phyloP scores from a whole-genome alignment of 805 yeast species.

The Suhomyces sp. region DNA sequence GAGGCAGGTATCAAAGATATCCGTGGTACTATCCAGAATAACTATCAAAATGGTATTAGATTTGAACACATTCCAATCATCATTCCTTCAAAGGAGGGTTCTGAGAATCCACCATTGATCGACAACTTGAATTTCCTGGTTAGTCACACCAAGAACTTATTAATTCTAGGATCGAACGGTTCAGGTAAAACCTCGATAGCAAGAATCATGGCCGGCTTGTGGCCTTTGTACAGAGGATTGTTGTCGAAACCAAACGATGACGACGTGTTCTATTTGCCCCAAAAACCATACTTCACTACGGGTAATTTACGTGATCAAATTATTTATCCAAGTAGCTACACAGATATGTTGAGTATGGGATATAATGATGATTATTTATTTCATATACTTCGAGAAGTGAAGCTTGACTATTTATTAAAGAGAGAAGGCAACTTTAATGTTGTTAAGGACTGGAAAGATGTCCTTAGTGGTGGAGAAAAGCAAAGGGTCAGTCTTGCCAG shows the following conservation, averaged over 20 bases:
- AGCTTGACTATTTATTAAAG: conserved; percentile 72
- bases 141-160: conserved; percentile 59
- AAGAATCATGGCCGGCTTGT: conserved; percentile 78
- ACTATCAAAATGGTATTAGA: conserved; percentile 69
- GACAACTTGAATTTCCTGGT: conserved; percentile 60
- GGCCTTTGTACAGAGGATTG: conserved; percentile 88
- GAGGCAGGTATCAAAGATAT: conserved; percentile 48
- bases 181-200: conserved; percentile 87
- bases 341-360: conserved; percentile 73
- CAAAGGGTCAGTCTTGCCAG: conserved; percentile 89
- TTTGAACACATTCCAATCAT: conserved; percentile 80
- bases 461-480: conserved; percentile 95
- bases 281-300: conserved; percentile 75
- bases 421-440: conserved; percentile 59
- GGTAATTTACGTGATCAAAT: conserved; percentile 91
- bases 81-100: conserved; percentile 66
- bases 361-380: conserved; percentile 66
- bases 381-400: conserved; percentile 68
- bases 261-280: conserved; percentile 78
- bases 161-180: conserved; percentile 85
- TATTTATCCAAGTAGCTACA: conserved; percentile 78
- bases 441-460: conserved; percentile 77
- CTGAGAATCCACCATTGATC: conserved; percentile 59
- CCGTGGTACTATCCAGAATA: conserved; percentile 75
- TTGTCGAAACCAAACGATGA: conserved; percentile 70